Evolutionary conservation across 148 eudicot genomes (phyloP), one percentile per base, ranked within the genome.

Genomic region (Rhododendron williamsianum): DNA sequence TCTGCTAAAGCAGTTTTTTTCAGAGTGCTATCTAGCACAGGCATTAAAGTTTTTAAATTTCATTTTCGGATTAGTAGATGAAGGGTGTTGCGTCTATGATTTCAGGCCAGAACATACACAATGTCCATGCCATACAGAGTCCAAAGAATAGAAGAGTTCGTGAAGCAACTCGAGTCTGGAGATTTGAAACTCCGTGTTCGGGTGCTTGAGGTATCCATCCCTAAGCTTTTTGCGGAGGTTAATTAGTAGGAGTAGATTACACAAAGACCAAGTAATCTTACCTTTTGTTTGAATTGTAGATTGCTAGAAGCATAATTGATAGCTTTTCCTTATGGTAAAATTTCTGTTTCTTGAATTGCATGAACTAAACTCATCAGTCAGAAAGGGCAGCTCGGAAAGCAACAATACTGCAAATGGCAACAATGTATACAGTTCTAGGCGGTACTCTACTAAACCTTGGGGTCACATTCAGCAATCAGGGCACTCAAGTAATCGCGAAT

Each of bases 361-460:
- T 23, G 19, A 54, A 52, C 18, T 49, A 5, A 13, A 46, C 82
- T 19, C 74, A 41, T 46, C 89, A 97, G 99, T 97, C 99, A 11
- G 99, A 97, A 87, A 92, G 99, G 92, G 98, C 99, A 73, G 99
- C 99, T 82, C 88, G 93, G 73, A 97, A 95, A 88, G 99, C 98
- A 69, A 94, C 96, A 27, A 89, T 95, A 88, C 87, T 97, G 85
- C 99, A 97, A 87, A 93, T 94, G 94, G 99, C 98, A 82, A 97
- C 99, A 23, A 92, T 97, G 90, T 93, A 97, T 81, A 94, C 98
- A 65, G 98, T 97, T 86, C 16, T 91, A 43, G 95, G 95, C 2
- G 94, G 99, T 76, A 94, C 98, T 84, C 91, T 97, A 72, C 71
- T 97, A 36, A 97, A 97, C 86, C 89, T 97, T 54, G 99, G 98